These are phyloP conservation scores for Xylariales sp. DNA, from an alignment of 2,329 filamentous ascomycete genomes.

Conservation along the genomic window DNA sequence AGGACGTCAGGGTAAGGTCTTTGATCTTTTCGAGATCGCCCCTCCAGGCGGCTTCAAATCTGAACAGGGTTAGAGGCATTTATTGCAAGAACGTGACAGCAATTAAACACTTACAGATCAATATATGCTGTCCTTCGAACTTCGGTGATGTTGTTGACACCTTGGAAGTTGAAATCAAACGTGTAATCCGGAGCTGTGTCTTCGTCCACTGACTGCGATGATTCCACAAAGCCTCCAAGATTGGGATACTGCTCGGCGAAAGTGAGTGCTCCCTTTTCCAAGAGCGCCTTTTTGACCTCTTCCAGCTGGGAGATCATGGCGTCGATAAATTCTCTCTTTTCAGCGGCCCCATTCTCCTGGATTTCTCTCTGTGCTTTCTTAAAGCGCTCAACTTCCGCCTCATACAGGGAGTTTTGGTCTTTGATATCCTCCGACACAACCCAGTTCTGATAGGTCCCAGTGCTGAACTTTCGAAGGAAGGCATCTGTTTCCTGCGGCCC, in stretches of 20 bases:
- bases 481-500: slow-evolving; percentile 37
- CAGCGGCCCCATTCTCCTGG: slow-evolving; percentile 24
- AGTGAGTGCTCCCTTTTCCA: slow-evolving; percentile 59
- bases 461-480: slow-evolving; percentile 46
- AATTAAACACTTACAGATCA: slow-evolving; percentile 46
- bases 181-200: slow-evolving; percentile 32
- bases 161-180: slow-evolving; percentile 46
- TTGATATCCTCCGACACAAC: slow-evolving; percentile 36
- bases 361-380: slow-evolving; percentile 27
- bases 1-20: slow-evolving; percentile 54
- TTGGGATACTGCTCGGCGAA: slow-evolving; percentile 62
- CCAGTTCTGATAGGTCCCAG: slow-evolving; percentile 60
- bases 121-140: slow-evolving; percentile 55
- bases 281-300: slow-evolving; percentile 48
- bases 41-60: slow-evolving; percentile 69
- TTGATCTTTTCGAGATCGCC: slow-evolving; percentile 67
- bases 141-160: slow-evolving; percentile 51
- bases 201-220: slow-evolving; percentile 3
- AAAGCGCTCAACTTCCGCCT: slow-evolving; percentile 27
- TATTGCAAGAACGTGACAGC: neutral
- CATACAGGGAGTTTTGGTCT: slow-evolving; percentile 24
- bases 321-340: slow-evolving; percentile 54
- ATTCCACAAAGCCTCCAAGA: slow-evolving; percentile 21
- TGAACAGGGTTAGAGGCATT: slow-evolving; percentile 20
- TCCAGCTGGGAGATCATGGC: slow-evolving; percentile 48